Conservation (phyloP, 2,329 filamentous ascomycete species). For the Colletotrichum cereale region DNA sequence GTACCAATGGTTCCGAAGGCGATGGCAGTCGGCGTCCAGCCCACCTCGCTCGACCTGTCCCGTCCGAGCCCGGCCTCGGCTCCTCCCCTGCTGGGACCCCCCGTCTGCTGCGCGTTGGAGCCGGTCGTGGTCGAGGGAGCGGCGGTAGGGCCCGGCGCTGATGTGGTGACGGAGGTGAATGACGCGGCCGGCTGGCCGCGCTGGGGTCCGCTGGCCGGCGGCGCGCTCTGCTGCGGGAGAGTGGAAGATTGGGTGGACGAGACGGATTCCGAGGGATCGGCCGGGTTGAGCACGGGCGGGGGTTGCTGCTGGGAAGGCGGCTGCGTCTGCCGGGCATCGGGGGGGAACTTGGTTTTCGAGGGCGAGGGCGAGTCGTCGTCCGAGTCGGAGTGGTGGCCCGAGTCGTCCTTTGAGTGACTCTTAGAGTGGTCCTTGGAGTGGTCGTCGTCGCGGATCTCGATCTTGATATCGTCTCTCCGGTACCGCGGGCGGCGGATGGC, state of each 20-base stretch:
- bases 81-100: slow-evolving; percentile 5
- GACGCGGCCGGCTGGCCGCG: slow-evolving; percentile 5
- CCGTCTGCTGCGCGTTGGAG: not conserved
- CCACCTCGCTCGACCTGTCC: slow-evolving; percentile 13
- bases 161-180: not conserved
- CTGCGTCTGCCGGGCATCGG: not conserved
- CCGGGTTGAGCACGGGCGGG: slow-evolving; percentile 23
- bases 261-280: slow-evolving; percentile 17
- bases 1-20: slow-evolving; percentile 39
- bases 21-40: slow-evolving; percentile 36
- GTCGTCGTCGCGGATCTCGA: slow-evolving; percentile 25
- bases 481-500: slow-evolving; percentile 16
- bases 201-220: not conserved
- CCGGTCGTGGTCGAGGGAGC: slow-evolving; percentile 8
- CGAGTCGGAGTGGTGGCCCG: slow-evolving; percentile 11
- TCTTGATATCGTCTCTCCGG: slow-evolving; percentile 17
- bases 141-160: slow-evolving; percentile 10
- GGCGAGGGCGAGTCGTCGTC: slow-evolving; percentile 38
- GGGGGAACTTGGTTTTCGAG: slow-evolving; percentile 5
- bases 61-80: slow-evolving; percentile 23
- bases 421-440: too few relatives aligned
- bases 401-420: too few relatives aligned
- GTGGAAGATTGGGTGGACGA: not conserved
- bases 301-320: slow-evolving; percentile 16
- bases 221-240: not conserved